Conservation (phyloP, 2,329 filamentous ascomycete species). For the Mollisiaceae sp. region DNA sequence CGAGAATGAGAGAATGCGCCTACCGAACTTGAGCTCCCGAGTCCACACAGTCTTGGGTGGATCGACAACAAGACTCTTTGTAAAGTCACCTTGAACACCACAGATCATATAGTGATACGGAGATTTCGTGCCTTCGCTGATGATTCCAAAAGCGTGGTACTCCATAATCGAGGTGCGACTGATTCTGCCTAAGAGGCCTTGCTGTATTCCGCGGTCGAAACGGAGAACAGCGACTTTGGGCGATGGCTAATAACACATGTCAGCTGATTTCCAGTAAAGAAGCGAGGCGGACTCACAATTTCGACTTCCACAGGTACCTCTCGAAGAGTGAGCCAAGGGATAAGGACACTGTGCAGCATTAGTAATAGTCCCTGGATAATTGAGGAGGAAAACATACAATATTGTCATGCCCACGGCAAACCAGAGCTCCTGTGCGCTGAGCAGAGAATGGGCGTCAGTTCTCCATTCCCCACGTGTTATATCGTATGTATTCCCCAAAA, state of each 20-base stretch:
- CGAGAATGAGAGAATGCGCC: conserved; percentile 18
- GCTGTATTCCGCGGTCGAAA: conserved; percentile 49
- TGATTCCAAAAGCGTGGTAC: conserved; percentile 50
- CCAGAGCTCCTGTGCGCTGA: conserved; percentile 48
- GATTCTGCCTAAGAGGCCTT: conserved; percentile 49
- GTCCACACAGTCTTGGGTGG: conserved; percentile 49
- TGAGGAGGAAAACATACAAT: conserved; percentile 40
- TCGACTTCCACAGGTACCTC: conserved; percentile 48
- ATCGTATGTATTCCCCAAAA: conserved; percentile 48
- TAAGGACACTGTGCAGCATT: conserved; percentile 43
- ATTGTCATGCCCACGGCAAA: conserved; percentile 49
- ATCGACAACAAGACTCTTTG: conserved; percentile 46
- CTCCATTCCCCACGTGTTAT: conserved; percentile 45
- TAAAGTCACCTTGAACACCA: conserved; percentile 50
- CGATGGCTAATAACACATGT: conserved; percentile 43
- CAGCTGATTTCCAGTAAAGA: conserved; percentile 23
- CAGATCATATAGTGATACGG: conserved; percentile 49
- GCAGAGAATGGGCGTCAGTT: conserved; percentile 42
- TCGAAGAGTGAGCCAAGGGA: conserved; percentile 48
- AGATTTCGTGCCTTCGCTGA: conserved; percentile 47
- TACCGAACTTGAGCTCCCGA: conserved; percentile 49
- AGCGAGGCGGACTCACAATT: conserved; percentile 41
- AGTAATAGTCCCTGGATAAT: conserved; percentile 21
- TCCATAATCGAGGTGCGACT: conserved; percentile 50
- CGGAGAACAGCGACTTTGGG: conserved; percentile 48